A percentile compares a stretch with the other conserved stretches of the same genome.
Conservation (phyloP, 1,284 basidiomycete species). For the Phellopilus nigrolimitatus region DNA sequence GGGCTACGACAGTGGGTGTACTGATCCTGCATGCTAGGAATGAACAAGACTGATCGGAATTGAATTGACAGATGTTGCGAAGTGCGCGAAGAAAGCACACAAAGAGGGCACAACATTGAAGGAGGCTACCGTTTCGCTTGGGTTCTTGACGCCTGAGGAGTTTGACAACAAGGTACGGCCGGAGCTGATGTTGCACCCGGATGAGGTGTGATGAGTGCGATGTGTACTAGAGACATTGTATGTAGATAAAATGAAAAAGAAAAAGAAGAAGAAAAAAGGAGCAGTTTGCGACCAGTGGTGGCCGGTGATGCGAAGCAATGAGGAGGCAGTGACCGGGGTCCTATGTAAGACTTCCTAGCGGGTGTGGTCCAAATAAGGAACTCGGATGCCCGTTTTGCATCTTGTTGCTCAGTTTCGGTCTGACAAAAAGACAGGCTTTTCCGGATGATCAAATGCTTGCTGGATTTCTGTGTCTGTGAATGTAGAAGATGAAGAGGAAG, state of each 20-base stretch:
- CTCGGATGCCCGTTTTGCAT: background rate
- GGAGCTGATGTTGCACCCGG: constrained; percentile 81
- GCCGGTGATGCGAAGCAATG: too few species aligned
- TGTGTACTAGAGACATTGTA: too few species aligned
- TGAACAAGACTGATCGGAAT: constrained; percentile 15
- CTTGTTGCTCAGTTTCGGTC: background rate
- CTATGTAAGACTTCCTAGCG: background rate
- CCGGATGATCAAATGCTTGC: too few species aligned
- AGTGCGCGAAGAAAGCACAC: constrained; percentile 99
- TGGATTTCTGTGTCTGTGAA: too few species aligned
- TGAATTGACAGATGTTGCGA: constrained; percentile 76
- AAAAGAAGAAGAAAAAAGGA: too few species aligned
- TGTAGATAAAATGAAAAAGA: too few species aligned
- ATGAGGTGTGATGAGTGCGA: constrained; percentile 43
- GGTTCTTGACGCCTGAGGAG: constrained; percentile 84
- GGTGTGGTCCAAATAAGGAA: constrained; percentile 1
- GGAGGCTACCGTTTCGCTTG: constrained; percentile 87
- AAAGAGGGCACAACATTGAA: constrained; percentile 96
- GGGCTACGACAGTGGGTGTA: constrained; percentile 86
- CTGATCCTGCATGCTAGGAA: constrained; percentile 14
- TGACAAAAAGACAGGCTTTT: too few species aligned
- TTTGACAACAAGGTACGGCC: constrained; percentile 96
- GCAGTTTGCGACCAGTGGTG: too few species aligned
- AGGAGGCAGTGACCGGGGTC: too few species aligned
- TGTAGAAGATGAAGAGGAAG: too few species aligned